These are phyloP conservation scores for Nyctanthes arbortristis DNA, from an alignment of 257 asterid species.

Conservation along the genomic window DNA sequence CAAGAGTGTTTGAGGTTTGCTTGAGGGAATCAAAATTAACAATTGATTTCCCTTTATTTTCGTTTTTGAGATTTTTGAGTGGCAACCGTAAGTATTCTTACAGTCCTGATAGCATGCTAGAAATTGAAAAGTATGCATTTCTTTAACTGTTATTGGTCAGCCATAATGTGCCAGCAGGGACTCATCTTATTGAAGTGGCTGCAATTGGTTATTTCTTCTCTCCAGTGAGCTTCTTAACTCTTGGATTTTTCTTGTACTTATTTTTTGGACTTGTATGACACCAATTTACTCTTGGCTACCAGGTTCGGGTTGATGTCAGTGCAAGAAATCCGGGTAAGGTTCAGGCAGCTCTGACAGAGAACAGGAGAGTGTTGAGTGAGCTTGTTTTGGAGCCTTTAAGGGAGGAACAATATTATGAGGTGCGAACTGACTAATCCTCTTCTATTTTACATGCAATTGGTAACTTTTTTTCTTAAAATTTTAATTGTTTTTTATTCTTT, in stretches of 20 bases:
- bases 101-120: constrained; percentile 15
- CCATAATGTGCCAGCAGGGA: constrained; percentile 93
- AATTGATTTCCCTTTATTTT: constrained; percentile 16
- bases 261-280: constrained; percentile 18
- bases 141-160: constrained; percentile 59
- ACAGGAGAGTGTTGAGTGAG: constrained; percentile 77
- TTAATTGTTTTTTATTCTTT: too few relatives aligned
- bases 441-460: too few relatives aligned
- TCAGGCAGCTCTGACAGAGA: constrained; percentile 96
- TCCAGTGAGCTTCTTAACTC: constrained; percentile 61
- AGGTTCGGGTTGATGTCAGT: constrained; percentile 97
- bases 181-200: constrained; percentile 95
- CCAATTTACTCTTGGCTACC: constrained; percentile 7
- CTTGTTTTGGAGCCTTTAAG: constrained; percentile 86
- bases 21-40: too few relatives aligned
- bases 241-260: constrained; percentile 12
- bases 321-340: constrained; percentile 97
- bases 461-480: too few relatives aligned
- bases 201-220: constrained; percentile 91
- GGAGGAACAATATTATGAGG: constrained; percentile 96
- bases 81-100: too few relatives aligned
- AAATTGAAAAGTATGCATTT: constrained; percentile 22
- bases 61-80: not conserved
- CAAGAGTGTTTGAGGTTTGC: constrained; percentile 12
- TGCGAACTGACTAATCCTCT: constrained; percentile 14